Evolutionary conservation across 148 eudicot species (phyloP).

Genomic region (Vaccinium vitisidaea): DNA sequence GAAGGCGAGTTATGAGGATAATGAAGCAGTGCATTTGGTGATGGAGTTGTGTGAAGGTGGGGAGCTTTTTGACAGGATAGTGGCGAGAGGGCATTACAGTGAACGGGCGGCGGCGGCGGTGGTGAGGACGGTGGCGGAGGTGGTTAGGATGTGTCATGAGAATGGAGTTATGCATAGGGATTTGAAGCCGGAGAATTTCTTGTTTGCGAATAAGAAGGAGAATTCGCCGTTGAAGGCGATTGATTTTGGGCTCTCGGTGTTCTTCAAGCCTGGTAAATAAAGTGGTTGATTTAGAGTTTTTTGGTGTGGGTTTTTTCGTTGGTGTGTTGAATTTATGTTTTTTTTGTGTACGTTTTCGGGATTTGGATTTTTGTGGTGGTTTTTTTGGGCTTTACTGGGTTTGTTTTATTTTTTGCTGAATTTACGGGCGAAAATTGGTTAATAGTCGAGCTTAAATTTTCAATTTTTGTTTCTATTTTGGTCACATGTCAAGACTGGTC

Average conservation of each 20-base stretch:
- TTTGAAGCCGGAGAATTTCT: conserved; percentile 82
- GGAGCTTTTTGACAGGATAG: conserved; percentile 80
- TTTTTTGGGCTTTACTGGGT: not conserved
- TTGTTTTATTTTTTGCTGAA: no score
- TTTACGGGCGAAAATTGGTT: not conserved
- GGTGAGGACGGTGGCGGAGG: conserved; percentile 68
- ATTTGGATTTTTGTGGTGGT: not conserved
- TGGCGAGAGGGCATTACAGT: conserved; percentile 80
- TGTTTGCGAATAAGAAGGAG: conserved; percentile 82
- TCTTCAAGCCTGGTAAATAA: conserved; percentile 65
- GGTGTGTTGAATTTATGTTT: not conserved
- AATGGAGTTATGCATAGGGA: conserved; percentile 85
- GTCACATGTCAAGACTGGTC: not conserved
- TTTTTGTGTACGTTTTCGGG: not conserved
- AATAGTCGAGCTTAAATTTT: not conserved
- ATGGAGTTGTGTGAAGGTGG: conserved; percentile 93
- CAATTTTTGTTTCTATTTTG: not conserved
- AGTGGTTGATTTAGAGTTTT: not conserved
- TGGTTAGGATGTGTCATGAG: conserved; percentile 76
- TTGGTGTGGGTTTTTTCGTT: not conserved
- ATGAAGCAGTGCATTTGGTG: conserved; percentile 77
- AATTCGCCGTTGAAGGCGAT: conserved; percentile 69
- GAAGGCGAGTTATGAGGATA: conserved; percentile 69
- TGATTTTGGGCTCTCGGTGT: conserved; percentile 84
- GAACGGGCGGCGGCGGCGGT: conserved; percentile 81